A percentile compares a stretch with the other conserved stretches of the same genome.
Conservation (phyloP, 2,329 filamentous ascomycete species). For the Endothia cerciana region DNA sequence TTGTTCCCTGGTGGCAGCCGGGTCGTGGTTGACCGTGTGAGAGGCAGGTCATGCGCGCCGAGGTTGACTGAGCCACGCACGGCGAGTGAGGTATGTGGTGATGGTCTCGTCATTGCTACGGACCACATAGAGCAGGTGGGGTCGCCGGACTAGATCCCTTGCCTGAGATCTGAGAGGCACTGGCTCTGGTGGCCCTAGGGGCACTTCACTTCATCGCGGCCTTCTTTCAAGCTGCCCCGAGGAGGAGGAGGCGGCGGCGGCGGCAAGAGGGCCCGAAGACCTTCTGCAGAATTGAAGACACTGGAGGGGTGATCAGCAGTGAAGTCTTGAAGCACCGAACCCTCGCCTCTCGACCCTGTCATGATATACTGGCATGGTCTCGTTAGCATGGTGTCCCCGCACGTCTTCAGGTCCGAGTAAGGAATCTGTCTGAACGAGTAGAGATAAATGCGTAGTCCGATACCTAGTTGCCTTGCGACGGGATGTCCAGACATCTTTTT, state of each 20-base stretch:
- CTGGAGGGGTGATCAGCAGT: neutral
- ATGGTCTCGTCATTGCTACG: no score
- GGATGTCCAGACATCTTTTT: neutral
- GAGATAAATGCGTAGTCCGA: conserved; percentile 4
- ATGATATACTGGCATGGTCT: neutral
- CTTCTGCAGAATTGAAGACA: neutral
- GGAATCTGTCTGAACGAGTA: neutral
- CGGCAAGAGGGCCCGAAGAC: neutral
- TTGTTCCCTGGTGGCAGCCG: neutral
- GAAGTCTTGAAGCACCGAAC: no score
- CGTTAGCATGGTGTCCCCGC: neutral
- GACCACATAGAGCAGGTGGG: no score
- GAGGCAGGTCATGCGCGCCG: neutral
- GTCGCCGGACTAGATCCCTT: no score
- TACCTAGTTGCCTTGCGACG: conserved; percentile 27
- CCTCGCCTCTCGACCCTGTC: neutral
- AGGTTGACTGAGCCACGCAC: neutral
- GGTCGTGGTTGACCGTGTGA: neutral
- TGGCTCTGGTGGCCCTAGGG: no score
- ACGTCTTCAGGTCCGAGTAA: neutral
- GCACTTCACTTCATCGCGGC: neutral
- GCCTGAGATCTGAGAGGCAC: no score
- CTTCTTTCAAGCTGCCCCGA: neutral
- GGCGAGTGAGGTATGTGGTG: neutral
- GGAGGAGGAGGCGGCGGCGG: neutral